phyloP scores from a whole-genome alignment of 2,329 filamentous ascomycete genomes.

The Pseudomassariella vexata region DNA sequence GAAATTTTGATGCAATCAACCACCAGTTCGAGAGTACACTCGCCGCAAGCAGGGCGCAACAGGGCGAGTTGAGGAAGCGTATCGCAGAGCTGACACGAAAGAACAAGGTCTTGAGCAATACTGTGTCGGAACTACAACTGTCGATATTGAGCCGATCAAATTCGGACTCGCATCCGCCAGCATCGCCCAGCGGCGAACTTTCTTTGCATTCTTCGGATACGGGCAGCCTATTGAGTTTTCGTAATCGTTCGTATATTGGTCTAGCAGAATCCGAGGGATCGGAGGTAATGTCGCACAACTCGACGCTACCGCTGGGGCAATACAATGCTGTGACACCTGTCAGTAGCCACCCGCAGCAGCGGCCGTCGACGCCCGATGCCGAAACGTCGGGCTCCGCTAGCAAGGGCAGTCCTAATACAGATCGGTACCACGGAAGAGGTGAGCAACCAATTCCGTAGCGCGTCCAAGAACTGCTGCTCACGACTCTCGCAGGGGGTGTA shows the following conservation, averaged over 20 bases:
- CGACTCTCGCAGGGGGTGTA: conserved; percentile 32
- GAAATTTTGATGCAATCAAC: conserved; percentile 25
- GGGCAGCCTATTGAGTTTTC: conserved; percentile 31
- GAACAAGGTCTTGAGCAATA: conserved; percentile 46
- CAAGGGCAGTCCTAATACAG: conserved; percentile 24
- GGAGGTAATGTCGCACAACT: conserved; percentile 37
- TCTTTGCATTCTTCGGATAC: conserved; percentile 23
- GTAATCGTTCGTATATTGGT: conserved; percentile 30
- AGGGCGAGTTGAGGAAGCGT: conserved; percentile 48
- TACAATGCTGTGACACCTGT: conserved; percentile 14
- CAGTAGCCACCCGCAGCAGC: conserved; percentile 20
- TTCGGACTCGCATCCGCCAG: conserved; percentile 9
- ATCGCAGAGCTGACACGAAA: conserved; percentile 43
- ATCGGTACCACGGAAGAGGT: conserved; percentile 43
- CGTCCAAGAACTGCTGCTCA: conserved; percentile 22
- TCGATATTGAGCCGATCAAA: conserved; percentile 18
- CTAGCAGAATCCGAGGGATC: conserved; percentile 38
- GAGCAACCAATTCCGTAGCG: conserved; percentile 30
- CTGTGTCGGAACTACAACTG: conserved; percentile 40
- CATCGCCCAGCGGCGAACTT: conserved; percentile 28
- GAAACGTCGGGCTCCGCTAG: conserved; percentile 22
- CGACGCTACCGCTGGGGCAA: conserved; percentile 35
- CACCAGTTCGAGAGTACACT: conserved; percentile 38
- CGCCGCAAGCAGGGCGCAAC: conserved; percentile 46
- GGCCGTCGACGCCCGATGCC: conserved; percentile 30